Conservation (phyloP, 108 stramenopile species). For the Cyclostephanos tholiformis region DNA sequence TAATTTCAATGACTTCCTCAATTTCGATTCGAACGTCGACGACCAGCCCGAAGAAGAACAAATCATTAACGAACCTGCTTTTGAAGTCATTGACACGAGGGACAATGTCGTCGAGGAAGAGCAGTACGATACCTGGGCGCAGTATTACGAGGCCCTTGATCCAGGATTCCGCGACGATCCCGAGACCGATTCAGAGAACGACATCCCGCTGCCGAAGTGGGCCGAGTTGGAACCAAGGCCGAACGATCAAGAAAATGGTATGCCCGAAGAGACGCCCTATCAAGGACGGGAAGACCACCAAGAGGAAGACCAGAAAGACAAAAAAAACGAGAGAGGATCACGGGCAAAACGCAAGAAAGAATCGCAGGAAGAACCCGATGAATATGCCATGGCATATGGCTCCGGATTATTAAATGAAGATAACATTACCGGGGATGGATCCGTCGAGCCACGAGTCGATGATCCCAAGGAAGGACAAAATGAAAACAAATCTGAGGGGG, state of each 20-base stretch:
- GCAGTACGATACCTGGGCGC: constrained; percentile 3
- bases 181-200: background rate
- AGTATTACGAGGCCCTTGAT: constrained; percentile 1
- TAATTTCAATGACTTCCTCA: background rate
- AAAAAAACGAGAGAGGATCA: background rate
- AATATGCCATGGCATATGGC: background rate
- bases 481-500: background rate
- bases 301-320: background rate
- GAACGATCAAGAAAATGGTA: background rate
- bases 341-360: too few relatives aligned
- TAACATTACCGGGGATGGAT: background rate
- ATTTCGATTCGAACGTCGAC: background rate
- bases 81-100: background rate
- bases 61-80: background rate
- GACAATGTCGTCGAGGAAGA: background rate
- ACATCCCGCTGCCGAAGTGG: background rate
- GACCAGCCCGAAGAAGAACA: background rate
- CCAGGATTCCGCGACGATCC: constrained; percentile 5
- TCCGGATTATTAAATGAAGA: background rate
- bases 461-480: background rate
- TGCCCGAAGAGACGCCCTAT: background rate
- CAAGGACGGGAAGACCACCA: background rate
- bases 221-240: background rate
- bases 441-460: background rate
- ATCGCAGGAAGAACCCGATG: background rate